Percentiles rank a stretch among this genome's conserved stretches.
Evolutionary conservation across 805 yeast genomes (phyloP).

Genomic region (Scheffersomyces ergatensis): DNA sequence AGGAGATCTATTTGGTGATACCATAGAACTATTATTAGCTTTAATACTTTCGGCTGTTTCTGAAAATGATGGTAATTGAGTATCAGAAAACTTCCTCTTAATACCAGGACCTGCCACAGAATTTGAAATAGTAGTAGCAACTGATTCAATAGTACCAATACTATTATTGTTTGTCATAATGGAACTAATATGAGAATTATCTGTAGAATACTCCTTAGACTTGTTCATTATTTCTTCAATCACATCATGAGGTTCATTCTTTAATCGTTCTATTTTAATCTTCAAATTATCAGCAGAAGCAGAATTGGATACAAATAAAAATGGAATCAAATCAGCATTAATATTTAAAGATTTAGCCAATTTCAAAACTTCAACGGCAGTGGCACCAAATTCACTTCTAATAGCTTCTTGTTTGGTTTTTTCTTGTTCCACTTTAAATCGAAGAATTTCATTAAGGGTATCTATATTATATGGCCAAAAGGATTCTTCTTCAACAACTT

Average conservation of each 20-base stretch:
- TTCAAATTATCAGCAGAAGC: slow-evolving; percentile 13
- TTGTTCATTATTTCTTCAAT: slow-evolving; percentile 9
- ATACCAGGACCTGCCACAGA: background rate
- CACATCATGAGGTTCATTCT: slow-evolving; percentile 11
- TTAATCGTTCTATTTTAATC: slow-evolving; percentile 13
- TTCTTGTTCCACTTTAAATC: slow-evolving; percentile 41
- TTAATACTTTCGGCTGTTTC: slow-evolving; percentile 19
- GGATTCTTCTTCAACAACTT: slow-evolving; percentile 9
- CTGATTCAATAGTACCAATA: background rate
- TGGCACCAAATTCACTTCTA: slow-evolving; percentile 26
- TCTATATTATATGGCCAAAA: slow-evolving; percentile 32
- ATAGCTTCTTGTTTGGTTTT: slow-evolving; percentile 36
- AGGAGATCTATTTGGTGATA: slow-evolving; percentile 30
- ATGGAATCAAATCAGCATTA: slow-evolving; percentile 35
- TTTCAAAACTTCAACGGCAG: slow-evolving; percentile 35
- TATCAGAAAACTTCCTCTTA: slow-evolving; percentile 24
- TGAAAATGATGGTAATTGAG: slow-evolving; percentile 21
- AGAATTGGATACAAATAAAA: slow-evolving; percentile 18
- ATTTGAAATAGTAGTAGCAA: background rate
- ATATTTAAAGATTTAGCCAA: slow-evolving; percentile 29
- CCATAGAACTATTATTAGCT: slow-evolving; percentile 12
- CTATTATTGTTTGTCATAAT: background rate
- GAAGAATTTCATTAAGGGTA: slow-evolving; percentile 33
- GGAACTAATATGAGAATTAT: slow-evolving; percentile 1
- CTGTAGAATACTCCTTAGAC: slow-evolving; percentile 2